Base-by-base conservation (phyloP, 2,329 filamentous ascomycete species). In the Colletotrichum simmondsii region DNA sequence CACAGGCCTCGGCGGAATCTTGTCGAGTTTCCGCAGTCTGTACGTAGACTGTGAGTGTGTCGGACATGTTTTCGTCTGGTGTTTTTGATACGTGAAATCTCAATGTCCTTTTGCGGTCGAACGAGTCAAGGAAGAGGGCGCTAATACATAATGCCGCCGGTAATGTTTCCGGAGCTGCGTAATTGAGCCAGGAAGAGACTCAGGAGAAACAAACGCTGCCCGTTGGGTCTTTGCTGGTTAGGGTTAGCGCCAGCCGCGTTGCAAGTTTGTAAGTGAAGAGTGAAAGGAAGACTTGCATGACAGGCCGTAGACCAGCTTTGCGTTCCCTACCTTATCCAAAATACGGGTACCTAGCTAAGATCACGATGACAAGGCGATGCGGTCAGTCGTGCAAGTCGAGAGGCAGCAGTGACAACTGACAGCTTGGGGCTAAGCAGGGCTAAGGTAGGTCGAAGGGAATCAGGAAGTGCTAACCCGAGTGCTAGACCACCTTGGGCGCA, bases 51-150 rank as follows among this genome's bases (percentile, higher is more conserved):
- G 10, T 10, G 7, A 46, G 7, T 46, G 46, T 59, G 58, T 69
- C 54, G 59, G 64, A 32, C 28, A 24, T 35, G 42, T 56, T 49
- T 59, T 72, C 70, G 65, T 72, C 65, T 69, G 59, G 53, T 69
- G 58, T 72, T 72, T 72, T 72, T 69, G 70, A 72, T 69, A 69
- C 70, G 42, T 64, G 64, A 56, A 32, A 46, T 60, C 26, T 46
- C 59, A 49, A 59, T 54, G 65, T 64, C 46, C 46, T 64, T 69
- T 64, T 63, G 70, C 19, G 37, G 32, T 24, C 22, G n/a, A 71
- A 56, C 54, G 59, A 72, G 70, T 72, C 70, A 64, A 69, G 42
- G 37, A 22, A 54, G 54, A 42, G 11, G 58, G 65, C 70, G 60
- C 65, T 69, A 69, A 42, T 49, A 53, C 52, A 46, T 52, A 49